Evolutionary conservation across 257 asterid genomes (phyloP).

Genomic region (Sherardia arvensis): DNA sequence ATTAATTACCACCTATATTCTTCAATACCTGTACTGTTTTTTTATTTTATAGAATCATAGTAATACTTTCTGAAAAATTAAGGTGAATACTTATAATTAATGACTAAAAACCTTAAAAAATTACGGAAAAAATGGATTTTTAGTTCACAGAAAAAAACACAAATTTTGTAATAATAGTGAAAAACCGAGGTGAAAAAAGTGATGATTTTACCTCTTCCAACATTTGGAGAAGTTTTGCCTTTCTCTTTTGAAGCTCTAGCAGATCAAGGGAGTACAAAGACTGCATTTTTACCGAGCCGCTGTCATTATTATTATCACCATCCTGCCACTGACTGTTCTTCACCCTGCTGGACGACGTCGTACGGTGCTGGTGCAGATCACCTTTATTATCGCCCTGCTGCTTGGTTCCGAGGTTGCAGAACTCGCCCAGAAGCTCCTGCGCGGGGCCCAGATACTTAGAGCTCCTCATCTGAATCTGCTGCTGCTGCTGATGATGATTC

Average conservation of each 20-base stretch:
- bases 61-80: no score
- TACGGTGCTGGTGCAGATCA: conserved; percentile 21
- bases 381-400: conserved; percentile 17
- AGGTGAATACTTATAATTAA: no score
- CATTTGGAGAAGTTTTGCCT: conserved; percentile 59
- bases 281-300: conserved; percentile 27
- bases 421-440: conserved; percentile 66
- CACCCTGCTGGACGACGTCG: not conserved
- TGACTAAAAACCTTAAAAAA: no score
- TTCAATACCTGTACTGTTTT: not conserved
- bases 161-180: no score
- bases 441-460: conserved; percentile 59
- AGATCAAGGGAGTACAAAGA: conserved; percentile 58
- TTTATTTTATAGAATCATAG: not conserved
- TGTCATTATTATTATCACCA: conserved; percentile 24
- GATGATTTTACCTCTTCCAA: conserved; percentile 50
- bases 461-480: conserved; percentile 26
- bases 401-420: conserved; percentile 52
- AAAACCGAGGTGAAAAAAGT: no score
- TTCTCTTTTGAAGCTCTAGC: conserved; percentile 70
- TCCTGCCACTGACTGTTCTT: conserved; percentile 28
- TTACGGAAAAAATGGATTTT: no score
- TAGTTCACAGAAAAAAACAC: no score
- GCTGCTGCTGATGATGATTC: conserved; percentile 13
- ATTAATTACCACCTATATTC: not conserved